Conservation (phyloP, 2,329 filamentous ascomycete genomes). For the Aphanoascus verrucosus region DNA sequence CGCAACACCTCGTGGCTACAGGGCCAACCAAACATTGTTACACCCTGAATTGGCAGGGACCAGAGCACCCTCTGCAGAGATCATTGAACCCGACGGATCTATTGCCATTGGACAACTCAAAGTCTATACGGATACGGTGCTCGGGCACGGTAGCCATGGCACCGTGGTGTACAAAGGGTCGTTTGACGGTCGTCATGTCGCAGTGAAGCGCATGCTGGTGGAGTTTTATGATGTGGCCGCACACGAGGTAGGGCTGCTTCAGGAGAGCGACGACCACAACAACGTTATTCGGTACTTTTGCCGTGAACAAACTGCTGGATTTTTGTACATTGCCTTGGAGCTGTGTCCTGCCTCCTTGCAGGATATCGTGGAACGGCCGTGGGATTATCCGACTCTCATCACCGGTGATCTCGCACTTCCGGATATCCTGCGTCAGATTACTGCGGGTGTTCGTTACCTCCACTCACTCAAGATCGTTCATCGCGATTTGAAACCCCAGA, state of each 20-base stretch:
- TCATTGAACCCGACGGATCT: conserved; percentile 49
- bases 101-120: conserved; percentile 52
- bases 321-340: conserved; percentile 92
- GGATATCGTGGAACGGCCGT: conserved; percentile 72
- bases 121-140: conserved; percentile 49
- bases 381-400: conserved; percentile 57
- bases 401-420: conserved; percentile 58
- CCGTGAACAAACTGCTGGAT: conserved; percentile 76
- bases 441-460: conserved; percentile 75
- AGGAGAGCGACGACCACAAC: conserved; percentile 89
- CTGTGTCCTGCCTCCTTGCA: conserved; percentile 87
- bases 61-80: conserved; percentile 45
- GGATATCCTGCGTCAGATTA: conserved; percentile 75
- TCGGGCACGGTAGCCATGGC: conserved; percentile 81
- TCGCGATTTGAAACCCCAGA: conserved; percentile 93
- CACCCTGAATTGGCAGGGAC: conserved; percentile 49
- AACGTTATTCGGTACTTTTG: conserved; percentile 97
- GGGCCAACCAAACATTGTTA: conserved; percentile 27
- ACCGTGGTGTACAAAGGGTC: conserved; percentile 91
- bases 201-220: conserved; percentile 92
- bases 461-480: conserved; percentile 92
- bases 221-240: conserved; percentile 93
- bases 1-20: conserved; percentile 26
- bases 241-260: conserved; percentile 78
- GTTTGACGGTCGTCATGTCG: conserved; percentile 85